phyloP scores from a whole-genome alignment of 176 grass and related monocot species.

The Oryza brachyantha region DNA sequence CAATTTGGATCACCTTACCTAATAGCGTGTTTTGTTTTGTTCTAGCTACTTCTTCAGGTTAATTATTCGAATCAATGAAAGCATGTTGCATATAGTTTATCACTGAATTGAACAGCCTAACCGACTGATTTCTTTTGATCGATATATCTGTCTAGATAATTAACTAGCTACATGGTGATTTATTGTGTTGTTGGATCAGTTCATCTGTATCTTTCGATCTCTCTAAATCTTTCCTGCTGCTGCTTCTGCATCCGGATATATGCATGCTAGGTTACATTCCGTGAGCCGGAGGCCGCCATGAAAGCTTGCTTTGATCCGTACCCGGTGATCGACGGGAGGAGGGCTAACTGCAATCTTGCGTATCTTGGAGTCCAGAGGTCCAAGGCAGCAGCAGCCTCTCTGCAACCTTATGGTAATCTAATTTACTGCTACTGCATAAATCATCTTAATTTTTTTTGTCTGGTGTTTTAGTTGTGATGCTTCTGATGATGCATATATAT shows the following conservation, averaged over 20 bases:
- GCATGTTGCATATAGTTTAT: background rate
- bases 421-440: background rate
- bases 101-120: background rate
- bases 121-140: background rate
- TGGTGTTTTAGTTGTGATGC: no score
- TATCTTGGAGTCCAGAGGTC: conserved; percentile 40
- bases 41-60: background rate
- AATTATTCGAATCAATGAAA: background rate
- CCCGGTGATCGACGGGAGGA: conserved; percentile 51
- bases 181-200: background rate
- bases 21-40: background rate
- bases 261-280: conserved; percentile 42
- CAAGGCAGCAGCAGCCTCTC: conserved; percentile 27
- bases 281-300: conserved; percentile 49
- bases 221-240: background rate
- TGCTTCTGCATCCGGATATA: background rate
- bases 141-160: background rate
- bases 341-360: conserved; percentile 61
- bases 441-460: background rate
- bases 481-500: background rate
- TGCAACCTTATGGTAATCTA: conserved; percentile 39
- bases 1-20: background rate
- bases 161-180: background rate
- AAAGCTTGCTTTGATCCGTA: conserved; percentile 44
- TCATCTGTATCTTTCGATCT: background rate